Base-by-base conservation (phyloP, 1,284 basidiomycete genomes). In the Mycosarcoma maydis region DNA sequence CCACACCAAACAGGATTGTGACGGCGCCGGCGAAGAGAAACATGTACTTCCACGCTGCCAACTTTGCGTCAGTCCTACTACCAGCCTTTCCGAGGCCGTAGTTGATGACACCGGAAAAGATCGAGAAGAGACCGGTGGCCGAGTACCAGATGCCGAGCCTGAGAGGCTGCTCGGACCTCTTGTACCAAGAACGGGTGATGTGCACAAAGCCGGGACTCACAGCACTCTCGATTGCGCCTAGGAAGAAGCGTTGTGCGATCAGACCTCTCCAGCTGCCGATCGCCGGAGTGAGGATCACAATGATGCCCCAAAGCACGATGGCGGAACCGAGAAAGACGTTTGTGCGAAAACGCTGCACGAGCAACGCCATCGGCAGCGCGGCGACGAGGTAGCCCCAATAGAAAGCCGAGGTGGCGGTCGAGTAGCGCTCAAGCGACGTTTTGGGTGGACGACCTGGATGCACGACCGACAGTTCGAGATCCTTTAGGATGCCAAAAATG, bases 191-290 rank as follows among this genome's bases (percentile, higher is more conserved):
- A 0, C 80, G 75, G 9, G 85, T 85, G 46, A 86, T 75, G 34
- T 83, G 76, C 4, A 86, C 82, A 65, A 86, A 86, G 1, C 84
- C 85, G 0, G 85, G 86, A 0, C 82, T 82, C 26, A 86, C 85
- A 14, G 83, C 80, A 1, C 80, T 80, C 73, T 83, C 77, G 20
- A 76, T 58, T 9, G 68, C 61, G 16, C 76, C 76, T 13, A 77
- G 49, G 46, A 77, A 77, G 50, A 78, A 69, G 10, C 85, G 80
- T 69, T 86, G 85, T 1, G 83, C 84, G 38, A 84, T 81, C 16
- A 85, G 75, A 2, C 85, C 85, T 23, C 78, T 59, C 71, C 84
- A 84, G 30, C 52, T 57, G 11, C 27, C 38, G 24, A 71, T 50
- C 10, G 84, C 83, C 8, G 85, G 82, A 0, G 85, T 86, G 30